These are phyloP conservation scores for Naganishia sp. DNA, from an alignment of 1,284 basidiomycete species.

Conservation along the genomic window DNA sequence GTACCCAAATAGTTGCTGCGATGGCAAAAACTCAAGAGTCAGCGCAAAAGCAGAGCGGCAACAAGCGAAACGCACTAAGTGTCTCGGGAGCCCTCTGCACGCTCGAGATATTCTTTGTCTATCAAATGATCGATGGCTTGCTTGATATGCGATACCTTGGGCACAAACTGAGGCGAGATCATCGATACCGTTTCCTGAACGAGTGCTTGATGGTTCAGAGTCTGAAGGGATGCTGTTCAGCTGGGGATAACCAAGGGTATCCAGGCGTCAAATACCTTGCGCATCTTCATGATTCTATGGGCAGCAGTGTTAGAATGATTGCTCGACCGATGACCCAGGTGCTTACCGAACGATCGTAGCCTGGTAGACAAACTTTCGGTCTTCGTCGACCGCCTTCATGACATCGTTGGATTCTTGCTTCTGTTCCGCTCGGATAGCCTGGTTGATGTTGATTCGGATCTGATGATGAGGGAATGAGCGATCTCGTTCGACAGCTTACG, in stretches of 20 bases:
- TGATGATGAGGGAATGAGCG: slow-evolving; percentile 58
- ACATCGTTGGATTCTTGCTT: slow-evolving; percentile 90
- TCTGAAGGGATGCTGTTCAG: slow-evolving; percentile 56
- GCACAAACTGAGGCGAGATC: slow-evolving; percentile 63
- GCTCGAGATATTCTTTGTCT: slow-evolving; percentile 97
- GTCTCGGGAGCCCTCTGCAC: slow-evolving; percentile 67
- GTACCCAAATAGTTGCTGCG: slow-evolving; percentile 28
- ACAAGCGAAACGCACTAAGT: slow-evolving; percentile 23
- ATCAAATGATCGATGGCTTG: slow-evolving; percentile 95
- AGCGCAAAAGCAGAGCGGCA: not conserved
- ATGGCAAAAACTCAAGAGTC: not conserved
- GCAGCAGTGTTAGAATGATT: slow-evolving; percentile 1
- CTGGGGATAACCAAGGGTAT: not conserved
- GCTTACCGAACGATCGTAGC: slow-evolving; percentile 82
- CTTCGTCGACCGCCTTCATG: slow-evolving; percentile 94
- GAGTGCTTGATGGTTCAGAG: slow-evolving; percentile 91
- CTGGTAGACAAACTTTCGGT: slow-evolving; percentile 95
- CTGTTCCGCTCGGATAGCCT: slow-evolving; percentile 90
- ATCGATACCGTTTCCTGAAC: slow-evolving; percentile 93
- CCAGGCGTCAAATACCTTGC: slow-evolving; percentile 58
- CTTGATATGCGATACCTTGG: slow-evolving; percentile 51
- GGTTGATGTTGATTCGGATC: slow-evolving; percentile 89
- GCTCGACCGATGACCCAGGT: slow-evolving; percentile 2
- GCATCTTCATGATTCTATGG: slow-evolving; percentile 90
- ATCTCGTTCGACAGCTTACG: not conserved